Evolutionary conservation across 352 stramenopile genomes (phyloP).

Genomic region (Bremia lactucae): DNA sequence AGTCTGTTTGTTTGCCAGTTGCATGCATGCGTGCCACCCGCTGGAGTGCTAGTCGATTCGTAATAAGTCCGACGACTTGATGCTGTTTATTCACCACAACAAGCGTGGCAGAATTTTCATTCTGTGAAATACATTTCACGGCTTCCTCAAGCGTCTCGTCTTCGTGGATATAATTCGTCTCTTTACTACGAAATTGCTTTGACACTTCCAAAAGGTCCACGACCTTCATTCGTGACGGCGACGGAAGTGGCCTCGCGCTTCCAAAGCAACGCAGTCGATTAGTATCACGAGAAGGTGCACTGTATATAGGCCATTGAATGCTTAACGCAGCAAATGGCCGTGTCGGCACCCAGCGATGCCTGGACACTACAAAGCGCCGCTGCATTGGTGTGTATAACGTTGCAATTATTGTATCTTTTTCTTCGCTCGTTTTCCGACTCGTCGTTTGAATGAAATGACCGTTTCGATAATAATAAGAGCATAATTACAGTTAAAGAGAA

Average conservation of each 20-base stretch:
- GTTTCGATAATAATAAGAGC: too few relatives aligned
- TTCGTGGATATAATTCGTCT: slow-evolving; percentile 62
- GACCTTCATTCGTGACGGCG: slow-evolving; percentile 42
- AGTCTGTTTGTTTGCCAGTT: slow-evolving; percentile 25
- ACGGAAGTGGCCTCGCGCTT: slow-evolving; percentile 18
- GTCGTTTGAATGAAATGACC: too few relatives aligned
- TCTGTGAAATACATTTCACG: slow-evolving; percentile 46
- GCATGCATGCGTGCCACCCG: slow-evolving; percentile 50
- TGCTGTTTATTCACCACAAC: slow-evolving; percentile 60
- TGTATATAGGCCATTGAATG: not conserved
- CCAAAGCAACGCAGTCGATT: slow-evolving; percentile 3
- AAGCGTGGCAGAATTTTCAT: slow-evolving; percentile 69
- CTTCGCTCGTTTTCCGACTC: too few relatives aligned
- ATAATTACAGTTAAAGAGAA: too few relatives aligned
- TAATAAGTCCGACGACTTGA: slow-evolving; percentile 68
- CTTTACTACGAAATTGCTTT: slow-evolving; percentile 61
- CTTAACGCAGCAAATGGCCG: not conserved
- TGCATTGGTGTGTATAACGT: slow-evolving; percentile 4
- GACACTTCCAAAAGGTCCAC: slow-evolving; percentile 60
- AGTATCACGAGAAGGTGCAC: not conserved
- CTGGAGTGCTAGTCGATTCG: slow-evolving; percentile 58
- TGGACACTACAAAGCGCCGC: slow-evolving; percentile 6
- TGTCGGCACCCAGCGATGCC: slow-evolving; percentile 6
- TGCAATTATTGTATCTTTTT: too few relatives aligned
- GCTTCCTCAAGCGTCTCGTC: slow-evolving; percentile 55